Conservation (phyloP, 495 filamentous ascomycete genomes). For the Podospora pseudocomata region DNA sequence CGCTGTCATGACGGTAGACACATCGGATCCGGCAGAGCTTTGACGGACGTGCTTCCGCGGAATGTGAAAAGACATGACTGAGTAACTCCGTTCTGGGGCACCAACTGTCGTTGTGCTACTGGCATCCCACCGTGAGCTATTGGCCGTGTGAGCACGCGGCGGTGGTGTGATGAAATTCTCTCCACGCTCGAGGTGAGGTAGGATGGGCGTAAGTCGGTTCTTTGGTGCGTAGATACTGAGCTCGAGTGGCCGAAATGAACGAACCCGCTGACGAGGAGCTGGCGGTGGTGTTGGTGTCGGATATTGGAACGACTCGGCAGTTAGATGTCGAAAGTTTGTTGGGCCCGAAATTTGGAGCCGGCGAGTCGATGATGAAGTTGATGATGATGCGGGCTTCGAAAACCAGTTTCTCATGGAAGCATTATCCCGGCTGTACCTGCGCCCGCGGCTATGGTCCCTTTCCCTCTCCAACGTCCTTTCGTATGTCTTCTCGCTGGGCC, state of each 20-base stretch:
- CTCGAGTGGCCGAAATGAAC: slow-evolving; percentile 65
- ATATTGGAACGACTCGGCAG: slow-evolving; percentile 47
- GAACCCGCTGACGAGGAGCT: slow-evolving; percentile 27
- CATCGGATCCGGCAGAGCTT: slow-evolving; percentile 26
- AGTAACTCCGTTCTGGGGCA: slow-evolving; percentile 44
- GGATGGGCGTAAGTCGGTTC: slow-evolving; percentile 61
- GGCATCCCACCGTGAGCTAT: slow-evolving; percentile 33
- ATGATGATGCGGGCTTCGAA: slow-evolving; percentile 15
- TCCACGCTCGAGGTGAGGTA: slow-evolving; percentile 47
- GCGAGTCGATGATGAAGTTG: slow-evolving; percentile 34
- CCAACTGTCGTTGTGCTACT: slow-evolving; percentile 31
- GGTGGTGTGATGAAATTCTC: slow-evolving; percentile 41
- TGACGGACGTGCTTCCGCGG: slow-evolving; percentile 43
- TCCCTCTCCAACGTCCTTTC: slow-evolving; percentile 30
- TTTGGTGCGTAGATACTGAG: slow-evolving; percentile 68
- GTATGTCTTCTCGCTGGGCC: slow-evolving; percentile 27
- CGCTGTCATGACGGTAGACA: slow-evolving; percentile 20
- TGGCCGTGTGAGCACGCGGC: slow-evolving; percentile 36
- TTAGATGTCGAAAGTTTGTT: slow-evolving; percentile 48
- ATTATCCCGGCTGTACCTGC: slow-evolving; percentile 33
- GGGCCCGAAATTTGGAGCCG: slow-evolving; percentile 48
- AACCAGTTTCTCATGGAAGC: slow-evolving; percentile 34
- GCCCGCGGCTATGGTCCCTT: slow-evolving; percentile 32
- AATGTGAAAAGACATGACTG: slow-evolving; percentile 49
- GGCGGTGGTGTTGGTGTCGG: slow-evolving; percentile 23